phyloP scores from a whole-genome alignment of 257 asterid genomes.

The Leptodermis oblonga region DNA sequence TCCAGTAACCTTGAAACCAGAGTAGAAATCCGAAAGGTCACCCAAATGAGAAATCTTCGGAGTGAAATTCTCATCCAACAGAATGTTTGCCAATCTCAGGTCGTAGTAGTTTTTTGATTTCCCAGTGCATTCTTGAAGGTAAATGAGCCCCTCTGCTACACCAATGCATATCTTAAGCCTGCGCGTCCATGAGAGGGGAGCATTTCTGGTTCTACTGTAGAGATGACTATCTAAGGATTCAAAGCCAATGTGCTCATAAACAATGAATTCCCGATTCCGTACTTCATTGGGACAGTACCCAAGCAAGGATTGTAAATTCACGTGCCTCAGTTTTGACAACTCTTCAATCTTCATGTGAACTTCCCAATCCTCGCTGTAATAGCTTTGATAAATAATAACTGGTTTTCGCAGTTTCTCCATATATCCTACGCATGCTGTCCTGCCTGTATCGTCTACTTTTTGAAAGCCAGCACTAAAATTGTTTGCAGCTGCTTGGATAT shows the following conservation, averaged over 20 bases:
- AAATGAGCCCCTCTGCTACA: not conserved
- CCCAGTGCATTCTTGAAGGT: not conserved
- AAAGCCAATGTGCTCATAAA: not conserved
- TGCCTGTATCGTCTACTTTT: too few relatives aligned
- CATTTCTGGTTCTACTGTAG: not conserved
- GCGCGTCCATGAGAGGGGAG: constrained; percentile 1
- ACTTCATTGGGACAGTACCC: not conserved
- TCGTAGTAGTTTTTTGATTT: not conserved
- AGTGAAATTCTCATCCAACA: not conserved
- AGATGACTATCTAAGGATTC: not conserved
- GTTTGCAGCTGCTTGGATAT: constrained; percentile 1
- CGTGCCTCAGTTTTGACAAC: not conserved
- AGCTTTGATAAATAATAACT: not conserved
- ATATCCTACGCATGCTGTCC: not conserved
- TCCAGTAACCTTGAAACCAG: not conserved
- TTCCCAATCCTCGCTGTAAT: not conserved
- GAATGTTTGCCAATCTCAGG: not conserved
- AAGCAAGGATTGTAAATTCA: not conserved
- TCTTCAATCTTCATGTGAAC: not conserved
- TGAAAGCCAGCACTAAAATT: not conserved
- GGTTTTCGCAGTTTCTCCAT: not conserved
- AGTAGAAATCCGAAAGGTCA: not conserved
- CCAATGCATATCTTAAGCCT: constrained; percentile 11
- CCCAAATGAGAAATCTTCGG: constrained; percentile 6
- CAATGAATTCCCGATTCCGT: not conserved